These are phyloP conservation scores for Brassica balearica DNA, from an alignment of 441 rosid genomes.

Conservation along the genomic window DNA sequence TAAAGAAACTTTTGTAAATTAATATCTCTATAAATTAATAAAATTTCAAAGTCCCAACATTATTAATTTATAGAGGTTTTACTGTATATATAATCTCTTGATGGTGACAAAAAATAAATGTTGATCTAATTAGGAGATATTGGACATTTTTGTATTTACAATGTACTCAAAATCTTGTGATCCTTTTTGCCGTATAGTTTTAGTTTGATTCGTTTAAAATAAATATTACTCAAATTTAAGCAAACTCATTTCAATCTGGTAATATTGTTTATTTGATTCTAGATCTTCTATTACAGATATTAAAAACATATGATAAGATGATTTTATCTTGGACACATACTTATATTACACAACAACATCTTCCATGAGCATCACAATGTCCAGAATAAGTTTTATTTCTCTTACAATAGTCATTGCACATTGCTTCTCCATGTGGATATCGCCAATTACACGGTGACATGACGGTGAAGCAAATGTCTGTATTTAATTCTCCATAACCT, in stretches of 20 bases:
- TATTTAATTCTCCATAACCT: background rate
- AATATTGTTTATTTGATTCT: background rate
- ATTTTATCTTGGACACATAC: background rate
- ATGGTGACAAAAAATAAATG: background rate
- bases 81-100: background rate
- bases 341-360: background rate
- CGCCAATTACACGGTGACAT: background rate
- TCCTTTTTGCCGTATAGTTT: background rate
- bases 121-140: background rate
- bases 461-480: background rate
- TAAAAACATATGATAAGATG: background rate
- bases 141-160: background rate
- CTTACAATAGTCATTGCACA: background rate
- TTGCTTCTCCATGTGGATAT: background rate
- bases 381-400: background rate
- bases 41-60: too few relatives aligned
- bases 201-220: background rate
- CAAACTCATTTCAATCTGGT: background rate
- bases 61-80: too few relatives aligned
- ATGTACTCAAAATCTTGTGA: background rate
- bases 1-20: too few relatives aligned
- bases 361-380: background rate
- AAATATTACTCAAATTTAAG: background rate
- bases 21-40: too few relatives aligned
- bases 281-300: background rate